These are phyloP conservation scores for Monosporascus sp. DNA, from an alignment of 2,329 filamentous ascomycete species.

Conservation along the genomic window DNA sequence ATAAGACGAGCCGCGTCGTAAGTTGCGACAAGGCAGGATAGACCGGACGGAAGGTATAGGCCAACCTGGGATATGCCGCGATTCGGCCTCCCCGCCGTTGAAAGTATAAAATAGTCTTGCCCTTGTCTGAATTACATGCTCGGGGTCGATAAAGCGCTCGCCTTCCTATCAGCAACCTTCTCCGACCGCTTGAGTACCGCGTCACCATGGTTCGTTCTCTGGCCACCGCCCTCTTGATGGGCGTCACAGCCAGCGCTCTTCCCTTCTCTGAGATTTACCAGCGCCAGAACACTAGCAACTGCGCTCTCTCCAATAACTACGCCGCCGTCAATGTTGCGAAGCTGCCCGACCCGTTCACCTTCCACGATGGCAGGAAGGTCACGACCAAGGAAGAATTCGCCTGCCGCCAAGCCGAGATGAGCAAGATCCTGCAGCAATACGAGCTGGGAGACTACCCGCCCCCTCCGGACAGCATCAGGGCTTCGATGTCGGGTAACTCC, in stretches of 20 bases:
- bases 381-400: constrained; percentile 40
- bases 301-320: constrained; percentile 29
- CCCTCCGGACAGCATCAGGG: constrained; percentile 41
- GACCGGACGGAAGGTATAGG: not conserved
- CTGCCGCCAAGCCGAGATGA: constrained; percentile 45
- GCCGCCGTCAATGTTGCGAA: constrained; percentile 31
- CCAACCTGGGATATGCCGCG: not conserved
- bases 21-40: not conserved
- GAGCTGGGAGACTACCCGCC: constrained; percentile 45
- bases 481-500: constrained; percentile 35
- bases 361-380: constrained; percentile 36
- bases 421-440: constrained; percentile 43
- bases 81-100: not conserved
- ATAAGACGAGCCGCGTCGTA: not conserved
- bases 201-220: constrained; percentile 22
- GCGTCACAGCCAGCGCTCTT: constrained; percentile 27
- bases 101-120: not conserved
- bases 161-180: constrained; percentile 1
- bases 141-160: not conserved
- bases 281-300: constrained; percentile 30
- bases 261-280: constrained; percentile 30
- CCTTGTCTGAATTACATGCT: not conserved
- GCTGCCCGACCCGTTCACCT: constrained; percentile 45
- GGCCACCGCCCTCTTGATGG: constrained; percentile 23
- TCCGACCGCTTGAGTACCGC: constrained; percentile 1